Conservation (phyloP, 345 rosid species). For the Nephelium lappaceum region DNA sequence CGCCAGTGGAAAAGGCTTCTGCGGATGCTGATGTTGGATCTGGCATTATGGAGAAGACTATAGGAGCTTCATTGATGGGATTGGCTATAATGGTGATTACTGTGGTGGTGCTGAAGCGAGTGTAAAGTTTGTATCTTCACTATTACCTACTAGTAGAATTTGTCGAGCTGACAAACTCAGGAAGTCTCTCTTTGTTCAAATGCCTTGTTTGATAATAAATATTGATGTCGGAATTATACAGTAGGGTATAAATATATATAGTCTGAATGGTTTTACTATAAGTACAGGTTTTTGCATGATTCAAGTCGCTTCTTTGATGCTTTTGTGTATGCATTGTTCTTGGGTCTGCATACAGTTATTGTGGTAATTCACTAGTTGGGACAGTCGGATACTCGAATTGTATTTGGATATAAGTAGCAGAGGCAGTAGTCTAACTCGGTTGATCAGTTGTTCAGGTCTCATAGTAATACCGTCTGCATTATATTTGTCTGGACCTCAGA, state of each 20-base stretch:
- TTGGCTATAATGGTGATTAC: slow-evolving; percentile 63
- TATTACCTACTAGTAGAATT: slow-evolving; percentile 23
- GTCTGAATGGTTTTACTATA: not conserved
- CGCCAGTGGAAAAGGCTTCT: slow-evolving; percentile 35
- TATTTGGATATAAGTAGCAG: too few relatives aligned
- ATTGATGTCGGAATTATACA: not conserved
- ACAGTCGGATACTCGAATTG: too few relatives aligned
- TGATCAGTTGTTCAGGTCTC: too few relatives aligned
- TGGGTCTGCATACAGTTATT: too few relatives aligned
- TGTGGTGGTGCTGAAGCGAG: slow-evolving; percentile 66
- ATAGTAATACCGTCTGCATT: too few relatives aligned
- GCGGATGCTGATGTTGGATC: slow-evolving; percentile 31
- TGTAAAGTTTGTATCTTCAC: slow-evolving; percentile 17
- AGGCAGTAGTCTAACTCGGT: too few relatives aligned
- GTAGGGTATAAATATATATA: too few relatives aligned
- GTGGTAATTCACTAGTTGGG: too few relatives aligned
- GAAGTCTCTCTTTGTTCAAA: not conserved
- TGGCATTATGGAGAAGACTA: slow-evolving; percentile 30
- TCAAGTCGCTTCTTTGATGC: not conserved
- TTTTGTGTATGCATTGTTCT: too few relatives aligned
- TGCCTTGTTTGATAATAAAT: not conserved
- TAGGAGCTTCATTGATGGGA: slow-evolving; percentile 53
- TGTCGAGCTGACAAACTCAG: slow-evolving; percentile 32
- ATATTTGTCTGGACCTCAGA: too few relatives aligned
- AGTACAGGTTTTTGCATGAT: not conserved